These are phyloP conservation scores for Sporothrix mexicana DNA, from an alignment of 2,329 filamentous ascomycete genomes.

Conservation along the genomic window DNA sequence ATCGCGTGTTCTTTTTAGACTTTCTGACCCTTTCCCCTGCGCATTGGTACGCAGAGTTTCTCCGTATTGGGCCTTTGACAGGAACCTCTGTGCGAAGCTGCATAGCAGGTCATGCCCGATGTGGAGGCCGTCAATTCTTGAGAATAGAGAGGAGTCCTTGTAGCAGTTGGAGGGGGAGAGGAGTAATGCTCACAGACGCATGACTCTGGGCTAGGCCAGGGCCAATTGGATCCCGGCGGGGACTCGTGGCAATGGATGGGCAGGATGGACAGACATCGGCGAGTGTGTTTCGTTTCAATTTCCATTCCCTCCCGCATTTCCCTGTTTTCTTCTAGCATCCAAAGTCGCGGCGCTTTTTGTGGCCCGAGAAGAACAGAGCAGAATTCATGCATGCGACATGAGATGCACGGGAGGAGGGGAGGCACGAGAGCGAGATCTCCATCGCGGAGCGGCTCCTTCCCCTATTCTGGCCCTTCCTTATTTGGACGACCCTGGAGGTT, in stretches of 20 bases:
- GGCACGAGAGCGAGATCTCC: background rate
- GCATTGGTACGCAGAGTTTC: background rate
- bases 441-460: constrained; percentile 16
- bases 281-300: constrained; percentile 17
- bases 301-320: constrained; percentile 18
- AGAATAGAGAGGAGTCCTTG: too few relatives aligned
- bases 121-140: constrained; percentile 12
- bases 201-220: background rate
- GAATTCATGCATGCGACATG: constrained; percentile 12
- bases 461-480: background rate
- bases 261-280: background rate
- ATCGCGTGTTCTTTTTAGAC: background rate
- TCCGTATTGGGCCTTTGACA: background rate
- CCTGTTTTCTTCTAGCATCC: constrained; percentile 1
- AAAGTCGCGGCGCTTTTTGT: background rate
- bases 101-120: background rate
- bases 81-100: background rate
- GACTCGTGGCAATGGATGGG: background rate
- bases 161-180: too few relatives aligned
- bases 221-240: background rate
- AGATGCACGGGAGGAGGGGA: background rate
- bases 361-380: background rate
- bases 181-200: too few relatives aligned
- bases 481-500: constrained; percentile 12
- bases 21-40: background rate